Conservation (phyloP, 2,329 filamentous ascomycete genomes). For the Pseudohalonectria lignicola region DNA sequence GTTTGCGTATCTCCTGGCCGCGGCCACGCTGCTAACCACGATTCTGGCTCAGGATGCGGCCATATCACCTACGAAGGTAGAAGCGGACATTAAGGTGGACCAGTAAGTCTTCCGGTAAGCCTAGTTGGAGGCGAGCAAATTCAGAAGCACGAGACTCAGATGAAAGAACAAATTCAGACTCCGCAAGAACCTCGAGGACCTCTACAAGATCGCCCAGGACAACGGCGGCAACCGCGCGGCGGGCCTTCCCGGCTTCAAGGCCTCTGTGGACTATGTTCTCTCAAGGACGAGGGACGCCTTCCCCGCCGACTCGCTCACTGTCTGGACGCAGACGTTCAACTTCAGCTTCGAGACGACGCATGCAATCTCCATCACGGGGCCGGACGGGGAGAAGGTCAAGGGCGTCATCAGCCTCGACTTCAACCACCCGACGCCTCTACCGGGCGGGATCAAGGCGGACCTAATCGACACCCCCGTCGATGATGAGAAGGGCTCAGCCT, state of each 20-base stretch:
- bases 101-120: too few relatives aligned
- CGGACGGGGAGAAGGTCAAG: conserved; percentile 31
- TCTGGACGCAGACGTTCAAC: conserved; percentile 32
- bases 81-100: too few relatives aligned
- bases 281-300: conserved; percentile 28
- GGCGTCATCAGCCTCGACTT: conserved; percentile 28
- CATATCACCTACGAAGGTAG: too few relatives aligned
- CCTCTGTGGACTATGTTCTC: conserved; percentile 46
- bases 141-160: too few relatives aligned
- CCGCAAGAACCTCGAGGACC: conserved; percentile 32
- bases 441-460: conserved; percentile 18
- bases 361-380: conserved; percentile 31
- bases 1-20: too few relatives aligned
- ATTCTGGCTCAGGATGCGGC: too few relatives aligned
- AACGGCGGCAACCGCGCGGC: conserved; percentile 53
- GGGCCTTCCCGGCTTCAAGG: conserved; percentile 45
- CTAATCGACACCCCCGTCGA: conserved; percentile 23
- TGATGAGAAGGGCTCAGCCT: conserved; percentile 25
- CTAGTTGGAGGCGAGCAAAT: too few relatives aligned
- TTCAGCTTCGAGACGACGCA: conserved; percentile 30
- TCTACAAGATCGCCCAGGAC: conserved; percentile 40
- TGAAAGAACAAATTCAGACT: too few relatives aligned
- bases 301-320: conserved; percentile 27
- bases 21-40: too few relatives aligned
- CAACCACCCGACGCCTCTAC: conserved; percentile 28